Base-by-base conservation (phyloP, 352 stramenopile species). In the Phytopythium kandeliae region DNA sequence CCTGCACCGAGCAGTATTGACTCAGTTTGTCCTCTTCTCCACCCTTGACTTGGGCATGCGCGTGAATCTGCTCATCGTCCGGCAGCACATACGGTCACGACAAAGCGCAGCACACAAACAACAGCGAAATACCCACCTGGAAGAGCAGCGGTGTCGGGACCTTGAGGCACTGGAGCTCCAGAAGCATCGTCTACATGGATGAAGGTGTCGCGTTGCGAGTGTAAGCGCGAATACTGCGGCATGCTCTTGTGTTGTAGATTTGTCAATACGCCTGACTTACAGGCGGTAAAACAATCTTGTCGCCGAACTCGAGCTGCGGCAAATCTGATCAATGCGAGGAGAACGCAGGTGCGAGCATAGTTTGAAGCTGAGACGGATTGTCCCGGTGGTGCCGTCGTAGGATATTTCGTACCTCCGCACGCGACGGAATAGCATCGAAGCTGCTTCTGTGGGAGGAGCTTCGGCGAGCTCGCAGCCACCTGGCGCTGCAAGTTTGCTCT, bases 371-470 rank as follows among this genome's bases (percentile, higher is more conserved):
- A n/a, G n/a, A n/a, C n/a, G n/a, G n/a, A n/a, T n/a, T n/a, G n/a
- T n/a, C n/a, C n/a, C n/a, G n/a, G n/a, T n/a, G n/a, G n/a, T n/a
- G n/a, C n/a, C n/a, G n/a, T n/a, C n/a, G n/a, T n/a, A 19, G 10
- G 43, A 19, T 13, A 22, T 7, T 34, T 28, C 35, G 5, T 57
- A 85, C 75, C 75, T 21, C 67, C 58, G 24, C 67, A 87, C 1
- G 76, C 76, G 10, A 87, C 69, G 4, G 76, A 87, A 34, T 74
- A 82, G 54, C 76, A 87, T 58, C 74, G 63, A 5, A 85, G 68
- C 61, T 13, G 71, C 38, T 15, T 45, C 19, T 13, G 19, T 5
- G 38, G 38, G 2, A 45, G 38, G 9, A 28, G 22, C 38, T 45
- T 30, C 12, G 21, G 2, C 4, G 38, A 19, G 10, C 34, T 13